Base-by-base conservation (phyloP, 805 yeast genomes). In the Zygosaccharomyces kombuchaensis region DNA sequence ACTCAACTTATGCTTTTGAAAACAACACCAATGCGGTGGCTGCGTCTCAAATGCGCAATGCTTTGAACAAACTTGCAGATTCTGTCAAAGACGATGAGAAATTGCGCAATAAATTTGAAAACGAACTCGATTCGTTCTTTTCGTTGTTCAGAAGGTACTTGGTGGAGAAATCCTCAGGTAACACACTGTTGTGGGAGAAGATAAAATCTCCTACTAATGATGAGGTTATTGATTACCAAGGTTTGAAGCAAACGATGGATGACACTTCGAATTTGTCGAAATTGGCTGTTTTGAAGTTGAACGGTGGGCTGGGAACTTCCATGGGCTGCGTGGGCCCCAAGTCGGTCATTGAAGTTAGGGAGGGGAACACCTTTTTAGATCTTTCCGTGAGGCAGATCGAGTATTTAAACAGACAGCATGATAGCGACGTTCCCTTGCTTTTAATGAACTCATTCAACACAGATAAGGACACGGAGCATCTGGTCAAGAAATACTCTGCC, bases 261-360 rank as follows among this genome's bases (percentile, higher is more conserved):
- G 67, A 66, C 36, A 60, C 67, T 25, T 61, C 67, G 17, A 71
- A 67, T 48, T 75, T 93, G 60, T 70, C 81, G 57, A 90, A 90
- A 69, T 78, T 93, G 66, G 98, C 97, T 7, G 99, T 93, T 34
- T 77, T 93, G 69, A 93, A 93, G 73, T 78, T 93, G 67, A 93
- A 93, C 66, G 99, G 99, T 75, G 99, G 99, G 35, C 77, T 93
- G 58, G 99, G 99, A 65, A 93, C 99, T 16, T 91, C 98, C 8
- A 93, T 93, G 99, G 99, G 99, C 47, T 93, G 99, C 74, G 97
- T 93, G 52, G 99, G 99, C 48, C 99, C 99, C 54, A 90, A 90
- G 71, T 87, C 96, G 22, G 95, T 93, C 55, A 93, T 93, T 65
- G 99, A 93, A 74, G 99, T 93, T 40, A 86, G 99, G 70, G 99